Base-by-base conservation (phyloP, 345 rosid species). In the Rubroshorea leprosula region DNA sequence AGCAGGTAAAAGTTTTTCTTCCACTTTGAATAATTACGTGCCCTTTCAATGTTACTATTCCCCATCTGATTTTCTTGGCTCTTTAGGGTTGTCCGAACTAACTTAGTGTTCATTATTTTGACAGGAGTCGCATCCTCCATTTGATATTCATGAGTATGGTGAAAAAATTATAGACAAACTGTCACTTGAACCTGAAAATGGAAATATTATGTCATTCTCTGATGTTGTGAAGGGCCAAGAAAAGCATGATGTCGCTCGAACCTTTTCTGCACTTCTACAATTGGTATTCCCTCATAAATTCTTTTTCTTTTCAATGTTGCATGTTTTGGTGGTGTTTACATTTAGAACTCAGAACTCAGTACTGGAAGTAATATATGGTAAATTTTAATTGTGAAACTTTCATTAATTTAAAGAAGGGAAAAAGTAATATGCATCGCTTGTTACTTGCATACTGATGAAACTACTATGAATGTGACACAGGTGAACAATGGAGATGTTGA, bases 231-330 rank as follows among this genome's bases (percentile, higher is more conserved):
- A 60, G 65, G 95, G 85, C 68, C 96, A 79, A 66, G 87, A 83
- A 43, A 90, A 80, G 81, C 94, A 85, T 54, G 90, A 90, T 12
- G 84, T 90, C 43, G 97, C 97, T 52, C 90, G 99, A 68, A 60
- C 87, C 22, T 94, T 94, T 76, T 90, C 97, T 5, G 96, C 95
- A 2, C 94, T 93, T 63, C 99, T 93, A 62, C n/a, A n/a, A n/a
- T n/a, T n/a, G n/a, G n/a, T n/a, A n/a, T n/a, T n/a, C n/a, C n/a
- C n/a, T n/a, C n/a, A n/a, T n/a, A n/a, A n/a, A n/a, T n/a, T n/a
- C n/a, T n/a, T n/a, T n/a, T n/a, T n/a, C n/a, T n/a, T n/a, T n/a
- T n/a, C n/a, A n/a, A n/a, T n/a, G n/a, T n/a, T n/a, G n/a, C n/a
- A n/a, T n/a, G n/a, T n/a, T n/a, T n/a, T n/a, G n/a, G n/a, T n/a